These are phyloP conservation scores for Carex scoparia DNA, from an alignment of 176 grass and related monocot species.

Conservation along the genomic window DNA sequence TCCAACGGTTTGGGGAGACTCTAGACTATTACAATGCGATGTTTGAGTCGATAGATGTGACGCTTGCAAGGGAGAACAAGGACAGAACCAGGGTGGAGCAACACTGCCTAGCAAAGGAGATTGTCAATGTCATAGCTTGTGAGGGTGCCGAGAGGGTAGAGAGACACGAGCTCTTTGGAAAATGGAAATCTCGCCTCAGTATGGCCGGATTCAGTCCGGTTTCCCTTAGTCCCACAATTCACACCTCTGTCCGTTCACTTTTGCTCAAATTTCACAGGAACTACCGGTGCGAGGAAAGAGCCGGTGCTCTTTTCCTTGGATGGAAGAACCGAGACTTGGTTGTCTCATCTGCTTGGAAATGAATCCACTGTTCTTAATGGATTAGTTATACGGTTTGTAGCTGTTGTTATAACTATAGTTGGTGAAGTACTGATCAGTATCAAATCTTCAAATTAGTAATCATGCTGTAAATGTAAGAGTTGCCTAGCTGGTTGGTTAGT, in stretches of 20 bases:
- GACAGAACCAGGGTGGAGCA: constrained; percentile 84
- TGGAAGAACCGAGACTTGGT: constrained; percentile 21
- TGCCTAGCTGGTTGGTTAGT: not conserved
- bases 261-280: constrained; percentile 15
- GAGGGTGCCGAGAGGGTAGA: constrained; percentile 63
- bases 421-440: not conserved
- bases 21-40: constrained; percentile 82
- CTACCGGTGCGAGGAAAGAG: constrained; percentile 12
- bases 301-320: constrained; percentile 18
- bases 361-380: not conserved
- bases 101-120: constrained; percentile 85
- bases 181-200: constrained; percentile 19
- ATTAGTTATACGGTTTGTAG: not conserved
- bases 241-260: not conserved
- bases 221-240: not conserved
- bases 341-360: constrained; percentile 24
- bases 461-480: constrained; percentile 7
- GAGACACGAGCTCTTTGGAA: constrained; percentile 24
- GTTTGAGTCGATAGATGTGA: constrained; percentile 90
- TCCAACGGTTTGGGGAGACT: constrained; percentile 63
- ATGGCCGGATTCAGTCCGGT: constrained; percentile 15
- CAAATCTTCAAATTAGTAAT: not conserved
- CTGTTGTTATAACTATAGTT: constrained; percentile 1
- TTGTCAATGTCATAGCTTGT: constrained; percentile 80
- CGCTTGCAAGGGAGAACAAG: constrained; percentile 50